phyloP scores from a whole-genome alignment of 495 filamentous ascomycete genomes.

The Penicillium coprophilum region DNA sequence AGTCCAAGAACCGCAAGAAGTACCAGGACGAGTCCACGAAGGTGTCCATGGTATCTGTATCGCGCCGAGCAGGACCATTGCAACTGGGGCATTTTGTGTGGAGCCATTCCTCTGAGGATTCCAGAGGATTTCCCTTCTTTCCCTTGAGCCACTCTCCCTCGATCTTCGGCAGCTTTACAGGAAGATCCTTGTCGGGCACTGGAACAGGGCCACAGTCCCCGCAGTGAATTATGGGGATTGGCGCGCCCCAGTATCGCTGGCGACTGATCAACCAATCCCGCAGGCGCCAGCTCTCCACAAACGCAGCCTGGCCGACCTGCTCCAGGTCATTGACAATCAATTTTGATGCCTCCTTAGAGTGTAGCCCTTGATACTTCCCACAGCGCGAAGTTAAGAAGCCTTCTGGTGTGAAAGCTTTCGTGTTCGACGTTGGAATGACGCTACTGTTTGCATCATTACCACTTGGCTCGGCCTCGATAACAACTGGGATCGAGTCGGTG shows the following conservation, averaged over 20 bases:
- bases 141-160: slow-evolving; percentile 65
- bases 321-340: slow-evolving; percentile 59
- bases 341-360: slow-evolving; percentile 61
- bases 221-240: slow-evolving; percentile 89
- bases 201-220: slow-evolving; percentile 72
- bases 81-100: slow-evolving; percentile 77
- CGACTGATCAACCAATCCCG: slow-evolving; percentile 87
- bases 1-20: slow-evolving; percentile 74
- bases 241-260: slow-evolving; percentile 87
- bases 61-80: slow-evolving; percentile 64
- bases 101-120: slow-evolving; percentile 68
- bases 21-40: slow-evolving; percentile 96
- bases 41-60: slow-evolving; percentile 95
- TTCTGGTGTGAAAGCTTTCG: slow-evolving; percentile 44
- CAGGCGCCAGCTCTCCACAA: slow-evolving; percentile 69
- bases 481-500: slow-evolving; percentile 50
- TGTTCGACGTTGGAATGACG: slow-evolving; percentile 36
- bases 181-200: slow-evolving; percentile 72
- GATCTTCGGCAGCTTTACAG: slow-evolving; percentile 72
- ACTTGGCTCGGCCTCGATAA: slow-evolving; percentile 39
- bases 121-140: slow-evolving; percentile 74
- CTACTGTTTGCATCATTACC: slow-evolving; percentile 42
- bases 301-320: slow-evolving; percentile 50
- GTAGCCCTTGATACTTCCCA: slow-evolving; percentile 50
- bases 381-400: slow-evolving; percentile 48